phyloP scores from a whole-genome alignment of 768 basidiomycete species.

The Boletus speciosus region DNA sequence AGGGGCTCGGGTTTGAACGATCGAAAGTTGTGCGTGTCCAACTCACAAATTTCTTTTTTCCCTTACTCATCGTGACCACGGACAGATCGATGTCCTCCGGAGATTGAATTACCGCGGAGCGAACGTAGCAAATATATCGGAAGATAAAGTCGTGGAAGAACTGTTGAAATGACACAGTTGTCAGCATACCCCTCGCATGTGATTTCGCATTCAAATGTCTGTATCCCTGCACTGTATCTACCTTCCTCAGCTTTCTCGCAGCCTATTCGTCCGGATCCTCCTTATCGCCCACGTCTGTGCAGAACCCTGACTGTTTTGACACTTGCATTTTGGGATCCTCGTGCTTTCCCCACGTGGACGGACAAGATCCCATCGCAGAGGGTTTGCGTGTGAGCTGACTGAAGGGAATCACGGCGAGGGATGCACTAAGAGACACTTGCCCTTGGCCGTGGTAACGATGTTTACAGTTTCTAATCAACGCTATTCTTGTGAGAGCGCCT shows the following conservation, averaged over 20 bases:
- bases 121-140: slow-evolving; percentile 75
- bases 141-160: slow-evolving; percentile 85
- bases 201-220: slow-evolving; percentile 19
- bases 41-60: neutral
- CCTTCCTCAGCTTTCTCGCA: slow-evolving; percentile 13
- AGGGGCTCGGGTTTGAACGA: slow-evolving; percentile 76
- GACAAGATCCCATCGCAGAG: slow-evolving; percentile 6
- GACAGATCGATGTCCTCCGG: slow-evolving; percentile 82
- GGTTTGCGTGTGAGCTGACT: slow-evolving; percentile 6
- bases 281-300: slow-evolving; percentile 11
- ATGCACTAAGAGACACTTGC: neutral
- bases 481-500: neutral
- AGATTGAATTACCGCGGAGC: slow-evolving; percentile 84
- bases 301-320: slow-evolving; percentile 1
- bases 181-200: slow-evolving; percentile 26
- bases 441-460: neutral
- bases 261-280: slow-evolving; percentile 14
- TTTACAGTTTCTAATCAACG: neutral
- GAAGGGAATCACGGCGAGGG: neutral
- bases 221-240: slow-evolving; percentile 28
- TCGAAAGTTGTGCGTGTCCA: slow-evolving; percentile 73
- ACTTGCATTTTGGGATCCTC: slow-evolving; percentile 1
- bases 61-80: neutral
- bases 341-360: slow-evolving; percentile 1
- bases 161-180: slow-evolving; percentile 54